Evolutionary conservation across 768 basidiomycete species (phyloP).

Genomic region (Serpula lacrymans): DNA sequence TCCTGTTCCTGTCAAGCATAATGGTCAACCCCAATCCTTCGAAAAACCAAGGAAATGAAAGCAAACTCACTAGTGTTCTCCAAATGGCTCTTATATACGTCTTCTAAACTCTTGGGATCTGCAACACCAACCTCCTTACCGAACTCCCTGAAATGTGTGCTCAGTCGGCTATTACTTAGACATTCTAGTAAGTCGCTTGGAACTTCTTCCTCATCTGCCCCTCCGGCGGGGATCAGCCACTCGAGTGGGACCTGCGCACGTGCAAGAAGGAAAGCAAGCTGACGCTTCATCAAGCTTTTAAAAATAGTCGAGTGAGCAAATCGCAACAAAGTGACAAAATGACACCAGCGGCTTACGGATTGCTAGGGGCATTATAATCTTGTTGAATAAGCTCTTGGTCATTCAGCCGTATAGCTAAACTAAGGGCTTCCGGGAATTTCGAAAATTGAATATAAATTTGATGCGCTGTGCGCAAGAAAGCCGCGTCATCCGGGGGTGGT

Average conservation of each 20-base stretch:
- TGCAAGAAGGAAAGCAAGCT: conserved; percentile 91
- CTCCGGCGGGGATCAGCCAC: conserved; percentile 69
- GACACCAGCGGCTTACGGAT: conserved; percentile 57
- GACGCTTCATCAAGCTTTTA: conserved; percentile 87
- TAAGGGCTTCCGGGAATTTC: conserved; percentile 88
- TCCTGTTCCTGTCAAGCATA: conserved; percentile 46
- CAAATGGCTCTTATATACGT: conserved; percentile 95
- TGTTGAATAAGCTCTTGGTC: conserved; percentile 76
- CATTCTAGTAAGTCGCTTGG: conserved; percentile 83
- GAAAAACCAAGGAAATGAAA: not conserved
- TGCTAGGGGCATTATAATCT: conserved; percentile 88
- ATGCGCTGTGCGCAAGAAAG: conserved; percentile 87
- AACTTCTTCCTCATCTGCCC: conserved; percentile 57
- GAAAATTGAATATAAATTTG: conserved; percentile 82
- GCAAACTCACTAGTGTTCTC: conserved; percentile 73
- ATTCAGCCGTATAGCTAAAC: conserved; percentile 80
- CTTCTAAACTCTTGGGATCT: conserved; percentile 90
- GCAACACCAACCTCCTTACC: conserved; percentile 90
- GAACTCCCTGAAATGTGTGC: conserved; percentile 81
- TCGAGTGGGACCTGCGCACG: conserved; percentile 88
- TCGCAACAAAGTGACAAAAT: not conserved
- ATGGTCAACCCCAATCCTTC: not conserved
- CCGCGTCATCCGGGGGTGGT: conserved; percentile 87
- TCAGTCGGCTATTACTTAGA: conserved; percentile 82
- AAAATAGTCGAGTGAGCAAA: not conserved